A percentile compares a stretch with the other conserved stretches of the same genome.
Evolutionary conservation across 306 rosid genomes (phyloP).

Genomic region (Dicorynia guianensis): DNA sequence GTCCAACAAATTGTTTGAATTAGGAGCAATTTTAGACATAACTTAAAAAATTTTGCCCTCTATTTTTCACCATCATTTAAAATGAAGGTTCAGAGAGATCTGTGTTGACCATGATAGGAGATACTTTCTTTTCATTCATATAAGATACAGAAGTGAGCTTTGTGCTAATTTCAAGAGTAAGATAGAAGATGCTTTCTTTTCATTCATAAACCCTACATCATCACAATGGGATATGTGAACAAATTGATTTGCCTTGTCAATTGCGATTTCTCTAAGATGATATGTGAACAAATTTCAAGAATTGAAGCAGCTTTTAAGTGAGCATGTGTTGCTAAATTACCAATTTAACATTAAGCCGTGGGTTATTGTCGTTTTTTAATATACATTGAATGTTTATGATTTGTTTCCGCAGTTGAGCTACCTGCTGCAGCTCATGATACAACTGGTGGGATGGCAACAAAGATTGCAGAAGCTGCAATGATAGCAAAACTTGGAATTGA

Average conservation of each 20-base stretch:
- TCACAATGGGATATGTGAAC: not conserved
- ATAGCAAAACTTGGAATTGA: conserved; percentile 90
- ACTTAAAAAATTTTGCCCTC: not conserved
- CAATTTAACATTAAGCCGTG: not conserved
- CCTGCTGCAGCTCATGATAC: conserved; percentile 85
- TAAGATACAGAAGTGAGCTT: not conserved
- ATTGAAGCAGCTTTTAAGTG: conserved; percentile 9
- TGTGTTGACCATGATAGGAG: not conserved
- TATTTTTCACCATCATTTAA: not conserved
- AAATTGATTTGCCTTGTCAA: not conserved
- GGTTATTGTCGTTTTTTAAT: not conserved
- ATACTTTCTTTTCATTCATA: not conserved
- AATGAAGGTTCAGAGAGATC: not conserved
- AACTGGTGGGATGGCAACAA: conserved; percentile 89
- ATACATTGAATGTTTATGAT: conserved; percentile 13
- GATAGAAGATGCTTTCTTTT: not conserved
- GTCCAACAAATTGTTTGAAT: not conserved
- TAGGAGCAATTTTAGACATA: not conserved
- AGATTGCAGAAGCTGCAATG: conserved; percentile 87
- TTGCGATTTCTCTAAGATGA: conserved; percentile 7
- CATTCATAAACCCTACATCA: not conserved
- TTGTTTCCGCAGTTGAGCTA: conserved; percentile 58
- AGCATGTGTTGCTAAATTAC: not conserved
- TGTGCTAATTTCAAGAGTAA: conserved; percentile 25
- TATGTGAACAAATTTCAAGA: not conserved